Base-by-base conservation (phyloP, 768 basidiomycete species). In the Coprinopsis sp. region DNA sequence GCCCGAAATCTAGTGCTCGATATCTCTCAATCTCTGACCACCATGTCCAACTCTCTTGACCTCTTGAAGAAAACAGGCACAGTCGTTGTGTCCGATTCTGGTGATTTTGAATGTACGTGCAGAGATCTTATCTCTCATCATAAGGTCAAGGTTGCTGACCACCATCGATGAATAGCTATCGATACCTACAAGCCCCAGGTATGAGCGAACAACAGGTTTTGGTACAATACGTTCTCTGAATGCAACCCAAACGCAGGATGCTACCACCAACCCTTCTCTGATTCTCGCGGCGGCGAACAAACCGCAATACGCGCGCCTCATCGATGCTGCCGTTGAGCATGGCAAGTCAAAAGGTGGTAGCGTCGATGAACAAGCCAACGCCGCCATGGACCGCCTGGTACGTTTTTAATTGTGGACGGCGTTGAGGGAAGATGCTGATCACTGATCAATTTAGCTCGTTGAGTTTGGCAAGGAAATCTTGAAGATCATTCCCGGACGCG, bases 51-150 rank as follows among this genome's bases (percentile, higher is more conserved):
- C 59, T 87, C 88, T 37, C 83, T 91, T 57, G 88, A 90, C 60
- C 69, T 66, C 51, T 87, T 95, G 64, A 95, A 95, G 64, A 78
- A 85, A 57, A 87, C 88, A 59, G 95, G 93, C 60, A 98, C 95
- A 62, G 81, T 88, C 65, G 94, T 98, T 69, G 92, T 95, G 62
- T 93, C 91, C 38, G 95, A 99, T 77, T 94, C 92, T 49, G 95
- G 94, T 46, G 94, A 96, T 70, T 95, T 96, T 63, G 90, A 89
- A 69, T 78, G 91, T 77, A 56, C 44, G 74, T 60, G n/a, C n/a
- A n/a, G n/a, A n/a, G n/a, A n/a, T n/a, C n/a, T n/a, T n/a, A n/a
- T n/a, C n/a, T n/a, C n/a, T n/a, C n/a, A n/a, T n/a, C n/a, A n/a
- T n/a, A n/a, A n/a, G n/a, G n/a, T n/a, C n/a, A n/a, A 51, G 24